Conservation (phyloP, 768 basidiomycete genomes). For the Lentinula lateritia region DNA sequence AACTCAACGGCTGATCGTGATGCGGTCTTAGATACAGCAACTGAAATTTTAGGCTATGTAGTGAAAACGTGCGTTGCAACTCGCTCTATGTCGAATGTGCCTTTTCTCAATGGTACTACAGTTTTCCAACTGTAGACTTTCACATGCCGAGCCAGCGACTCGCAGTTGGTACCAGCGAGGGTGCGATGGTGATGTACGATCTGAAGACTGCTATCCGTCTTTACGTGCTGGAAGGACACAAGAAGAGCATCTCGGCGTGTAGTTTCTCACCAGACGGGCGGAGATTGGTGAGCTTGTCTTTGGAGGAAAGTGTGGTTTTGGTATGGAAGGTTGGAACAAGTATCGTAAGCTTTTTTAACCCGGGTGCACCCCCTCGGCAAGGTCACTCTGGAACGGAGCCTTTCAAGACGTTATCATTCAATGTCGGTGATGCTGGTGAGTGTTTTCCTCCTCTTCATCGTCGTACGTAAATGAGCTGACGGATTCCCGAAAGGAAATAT, state of each 20-base stretch:
- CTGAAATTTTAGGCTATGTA: conserved; percentile 92
- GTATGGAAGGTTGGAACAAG: conserved; percentile 97
- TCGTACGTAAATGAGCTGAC: not conserved
- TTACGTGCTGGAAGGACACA: conserved; percentile 92
- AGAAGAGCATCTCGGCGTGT: conserved; percentile 72
- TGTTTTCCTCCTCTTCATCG: not conserved
- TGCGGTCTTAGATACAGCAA: conserved; percentile 84
- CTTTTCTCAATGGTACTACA: conserved; percentile 21
- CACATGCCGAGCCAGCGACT: conserved; percentile 82
- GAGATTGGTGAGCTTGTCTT: conserved; percentile 78
- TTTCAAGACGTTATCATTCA: conserved; percentile 84
- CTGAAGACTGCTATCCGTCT: conserved; percentile 92
- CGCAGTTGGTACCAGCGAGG: conserved; percentile 91
- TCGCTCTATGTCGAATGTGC: not conserved
- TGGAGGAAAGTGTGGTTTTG: conserved; percentile 78
- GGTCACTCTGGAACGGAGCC: conserved; percentile 78
- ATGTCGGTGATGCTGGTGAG: conserved; percentile 79
- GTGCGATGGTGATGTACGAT: conserved; percentile 93
- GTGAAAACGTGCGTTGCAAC: conserved; percentile 69
- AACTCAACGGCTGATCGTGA: conserved; percentile 73
- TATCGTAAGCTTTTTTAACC: conserved; percentile 84
- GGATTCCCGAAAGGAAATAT: conserved; percentile 25
- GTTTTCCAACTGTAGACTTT: conserved; percentile 93
- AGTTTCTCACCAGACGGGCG: conserved; percentile 94
- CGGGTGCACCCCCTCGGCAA: conserved; percentile 88